Conservation (phyloP, 2,329 filamentous ascomycete species). For the Sclerotiophoma versabilis region DNA sequence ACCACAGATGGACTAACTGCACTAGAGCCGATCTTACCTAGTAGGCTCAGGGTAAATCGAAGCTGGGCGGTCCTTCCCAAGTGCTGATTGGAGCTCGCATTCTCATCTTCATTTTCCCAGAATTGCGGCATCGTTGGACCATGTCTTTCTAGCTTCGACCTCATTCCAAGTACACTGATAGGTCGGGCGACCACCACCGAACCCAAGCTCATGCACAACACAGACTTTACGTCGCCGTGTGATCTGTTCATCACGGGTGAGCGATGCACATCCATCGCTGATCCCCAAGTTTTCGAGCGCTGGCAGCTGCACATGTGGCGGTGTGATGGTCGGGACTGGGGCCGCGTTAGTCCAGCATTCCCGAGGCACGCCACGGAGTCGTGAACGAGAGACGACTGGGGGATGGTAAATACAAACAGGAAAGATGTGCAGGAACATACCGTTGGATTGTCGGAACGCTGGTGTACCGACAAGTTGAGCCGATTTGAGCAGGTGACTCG, state of each 20-base stretch:
- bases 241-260: constrained; percentile 8
- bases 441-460: not conserved
- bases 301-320: constrained; percentile 5
- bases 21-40: constrained; percentile 15
- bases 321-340: constrained; percentile 12
- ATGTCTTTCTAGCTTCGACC: not conserved
- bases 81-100: constrained; percentile 4
- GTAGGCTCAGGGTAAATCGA: constrained; percentile 21
- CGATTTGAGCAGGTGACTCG: constrained; percentile 6
- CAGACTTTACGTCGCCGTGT: constrained; percentile 6
- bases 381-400: not conserved
- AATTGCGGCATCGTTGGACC: constrained; percentile 4
- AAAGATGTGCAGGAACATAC: constrained; percentile 15
- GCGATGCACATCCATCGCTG: not conserved
- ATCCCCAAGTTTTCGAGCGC: not conserved
- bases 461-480: constrained; percentile 1
- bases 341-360: constrained; percentile 16
- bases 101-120: constrained; percentile 3
- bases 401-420: constrained; percentile 1
- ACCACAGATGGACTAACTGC: constrained; percentile 5
- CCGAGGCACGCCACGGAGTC: constrained; percentile 4
- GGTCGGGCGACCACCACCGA: constrained; percentile 2
- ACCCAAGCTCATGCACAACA: constrained; percentile 5
- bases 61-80: not conserved
- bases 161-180: constrained; percentile 1